Conservation (phyloP, 805 yeast genomes). For the Candida pini region DNA sequence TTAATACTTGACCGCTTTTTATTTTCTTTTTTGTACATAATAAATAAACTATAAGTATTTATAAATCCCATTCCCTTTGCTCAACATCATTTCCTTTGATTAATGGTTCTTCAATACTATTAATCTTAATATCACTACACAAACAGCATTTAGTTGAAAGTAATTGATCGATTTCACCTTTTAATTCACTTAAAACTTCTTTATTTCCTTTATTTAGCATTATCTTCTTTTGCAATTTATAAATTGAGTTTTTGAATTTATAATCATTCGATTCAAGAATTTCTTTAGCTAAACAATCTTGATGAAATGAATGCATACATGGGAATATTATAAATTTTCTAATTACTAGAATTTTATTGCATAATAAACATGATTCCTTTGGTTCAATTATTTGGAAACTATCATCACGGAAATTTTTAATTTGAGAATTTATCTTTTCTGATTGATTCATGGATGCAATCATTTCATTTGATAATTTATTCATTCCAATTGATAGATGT, state of each 20-base stretch:
- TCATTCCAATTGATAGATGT: conserved; percentile 60
- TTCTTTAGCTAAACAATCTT: conserved; percentile 71
- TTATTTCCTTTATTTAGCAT: conserved; percentile 32
- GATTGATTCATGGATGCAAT: conserved; percentile 59
- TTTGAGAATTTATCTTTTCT: conserved; percentile 53
- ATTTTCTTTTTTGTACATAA: background rate
- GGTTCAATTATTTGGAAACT: conserved; percentile 69
- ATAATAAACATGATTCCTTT: conserved; percentile 74
- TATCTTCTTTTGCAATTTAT: conserved; percentile 43
- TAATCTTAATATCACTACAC: conserved; percentile 71
- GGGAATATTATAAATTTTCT: conserved; percentile 79
- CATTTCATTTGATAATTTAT: conserved; percentile 67
- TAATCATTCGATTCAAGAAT: conserved; percentile 62
- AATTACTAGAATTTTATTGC: conserved; percentile 63
- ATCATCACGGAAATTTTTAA: conserved; percentile 41
- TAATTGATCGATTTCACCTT: conserved; percentile 51
- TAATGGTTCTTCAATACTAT: conserved; percentile 61
- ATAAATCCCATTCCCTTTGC: conserved; percentile 45
- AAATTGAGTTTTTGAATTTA: conserved; percentile 56
- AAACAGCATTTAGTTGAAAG: conserved; percentile 63
- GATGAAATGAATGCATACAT: conserved; percentile 85
- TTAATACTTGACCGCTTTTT: too few species aligned
- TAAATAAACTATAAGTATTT: conserved; percentile 1
- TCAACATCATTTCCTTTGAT: conserved; percentile 35
- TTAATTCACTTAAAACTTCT: conserved; percentile 24